Evolutionary conservation across 768 basidiomycete species (phyloP).

Genomic region (Dentipellis sp.): DNA sequence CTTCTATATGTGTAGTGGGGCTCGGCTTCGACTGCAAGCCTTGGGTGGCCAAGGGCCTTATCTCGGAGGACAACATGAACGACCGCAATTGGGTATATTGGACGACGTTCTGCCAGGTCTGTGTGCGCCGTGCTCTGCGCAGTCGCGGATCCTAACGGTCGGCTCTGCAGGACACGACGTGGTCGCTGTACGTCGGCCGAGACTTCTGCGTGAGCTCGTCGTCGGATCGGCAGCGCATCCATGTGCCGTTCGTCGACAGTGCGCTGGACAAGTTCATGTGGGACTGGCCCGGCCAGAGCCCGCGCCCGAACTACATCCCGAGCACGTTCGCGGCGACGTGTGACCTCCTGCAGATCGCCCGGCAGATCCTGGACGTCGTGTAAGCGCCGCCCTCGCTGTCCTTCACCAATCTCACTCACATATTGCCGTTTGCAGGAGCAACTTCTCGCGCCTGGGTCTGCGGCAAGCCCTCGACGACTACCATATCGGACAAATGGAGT

Average conservation of each 20-base stretch:
- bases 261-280: slow-evolving; percentile 42
- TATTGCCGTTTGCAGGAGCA: slow-evolving; percentile 5
- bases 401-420: neutral
- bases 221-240: slow-evolving; percentile 26
- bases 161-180: slow-evolving; percentile 41
- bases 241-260: slow-evolving; percentile 38
- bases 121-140: neutral
- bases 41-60: slow-evolving; percentile 44
- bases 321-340: slow-evolving; percentile 12
- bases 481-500: slow-evolving; percentile 14
- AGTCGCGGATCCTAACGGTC: neutral
- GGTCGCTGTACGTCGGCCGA: slow-evolving; percentile 59
- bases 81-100: slow-evolving; percentile 56
- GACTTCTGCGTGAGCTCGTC: slow-evolving; percentile 41
- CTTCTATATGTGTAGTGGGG: slow-evolving; percentile 32
- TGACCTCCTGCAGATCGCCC: slow-evolving; percentile 12
- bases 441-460: slow-evolving; percentile 10
- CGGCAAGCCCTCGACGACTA: slow-evolving; percentile 8
- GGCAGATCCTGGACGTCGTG: slow-evolving; percentile 11
- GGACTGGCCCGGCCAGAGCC: slow-evolving; percentile 26
- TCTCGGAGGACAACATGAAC: slow-evolving; percentile 41
- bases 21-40: slow-evolving; percentile 46
- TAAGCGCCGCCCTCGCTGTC: neutral
- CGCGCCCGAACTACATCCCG: slow-evolving; percentile 7
- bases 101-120: slow-evolving; percentile 46